These are phyloP conservation scores for Hypomyces rosellus DNA, from an alignment of 2,329 filamentous ascomycete species.

Conservation along the genomic window DNA sequence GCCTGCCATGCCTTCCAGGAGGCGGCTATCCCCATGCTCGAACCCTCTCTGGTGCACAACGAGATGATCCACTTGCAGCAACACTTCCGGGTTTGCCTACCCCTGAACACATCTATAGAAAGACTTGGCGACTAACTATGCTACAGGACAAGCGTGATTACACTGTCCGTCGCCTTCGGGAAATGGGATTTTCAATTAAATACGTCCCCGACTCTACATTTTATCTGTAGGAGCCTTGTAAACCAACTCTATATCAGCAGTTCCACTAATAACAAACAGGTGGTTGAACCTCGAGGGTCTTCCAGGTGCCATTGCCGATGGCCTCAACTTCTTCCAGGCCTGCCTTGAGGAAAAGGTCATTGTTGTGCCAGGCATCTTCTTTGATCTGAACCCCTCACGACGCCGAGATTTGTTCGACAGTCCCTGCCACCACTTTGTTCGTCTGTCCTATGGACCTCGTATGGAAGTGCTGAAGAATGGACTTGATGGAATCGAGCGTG, in stretches of 20 bases:
- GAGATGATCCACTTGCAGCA: constrained; percentile 87
- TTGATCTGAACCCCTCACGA: constrained; percentile 87
- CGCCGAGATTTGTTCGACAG: constrained; percentile 88
- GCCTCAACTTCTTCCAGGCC: constrained; percentile 93
- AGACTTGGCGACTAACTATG: background rate
- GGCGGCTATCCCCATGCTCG: constrained; percentile 88
- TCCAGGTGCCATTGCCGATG: constrained; percentile 79
- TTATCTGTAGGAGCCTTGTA: constrained; percentile 63
- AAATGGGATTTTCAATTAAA: constrained; percentile 83
- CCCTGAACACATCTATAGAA: too few relatives aligned
- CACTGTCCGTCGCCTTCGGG: constrained; percentile 68
- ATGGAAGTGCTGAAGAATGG: constrained; percentile 75
- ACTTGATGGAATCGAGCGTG: constrained; percentile 77
- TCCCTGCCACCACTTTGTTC: constrained; percentile 88
- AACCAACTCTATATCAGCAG: background rate
- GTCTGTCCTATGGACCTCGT: constrained; percentile 76
- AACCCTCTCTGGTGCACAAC: constrained; percentile 67
- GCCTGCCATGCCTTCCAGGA: constrained; percentile 95
- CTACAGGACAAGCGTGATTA: constrained; percentile 78
- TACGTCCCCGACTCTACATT: constrained; percentile 88
- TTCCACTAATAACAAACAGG: constrained; percentile 16
- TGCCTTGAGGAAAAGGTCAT: constrained; percentile 92
- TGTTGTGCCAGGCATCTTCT: constrained; percentile 96
- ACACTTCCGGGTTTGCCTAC: constrained; percentile 63
- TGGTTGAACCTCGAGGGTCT: constrained; percentile 60